These are phyloP conservation scores for Saccharomycopsis synnaedendra DNA, from an alignment of 805 yeast genomes.

Conservation along the genomic window DNA sequence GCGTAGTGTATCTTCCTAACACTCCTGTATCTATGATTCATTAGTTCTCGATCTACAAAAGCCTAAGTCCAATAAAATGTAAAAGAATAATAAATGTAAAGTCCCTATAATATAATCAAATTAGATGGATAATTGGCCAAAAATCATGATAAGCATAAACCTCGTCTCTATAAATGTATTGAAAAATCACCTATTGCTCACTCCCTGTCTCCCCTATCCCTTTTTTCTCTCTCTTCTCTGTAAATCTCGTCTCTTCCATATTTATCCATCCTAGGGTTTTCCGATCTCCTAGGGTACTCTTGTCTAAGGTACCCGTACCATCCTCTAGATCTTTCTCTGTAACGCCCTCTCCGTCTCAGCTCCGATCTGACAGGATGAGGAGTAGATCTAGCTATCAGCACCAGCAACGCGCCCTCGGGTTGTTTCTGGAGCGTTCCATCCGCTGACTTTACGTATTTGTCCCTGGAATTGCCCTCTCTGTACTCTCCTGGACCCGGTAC, in stretches of 20 bases:
- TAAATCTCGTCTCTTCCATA: constrained; percentile 6
- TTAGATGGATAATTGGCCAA: too few species aligned
- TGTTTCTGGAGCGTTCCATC: background rate
- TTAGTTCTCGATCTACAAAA: too few species aligned
- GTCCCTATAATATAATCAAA: too few species aligned
- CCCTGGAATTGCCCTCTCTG: background rate
- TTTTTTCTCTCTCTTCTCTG: too few species aligned
- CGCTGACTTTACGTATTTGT: constrained; percentile 3
- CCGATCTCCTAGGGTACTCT: background rate
- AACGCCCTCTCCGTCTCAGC: constrained; percentile 6
- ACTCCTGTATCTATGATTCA: too few species aligned
- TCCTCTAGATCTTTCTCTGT: constrained; percentile 10
- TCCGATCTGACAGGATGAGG: constrained; percentile 12
- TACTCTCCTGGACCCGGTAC: constrained; percentile 1
- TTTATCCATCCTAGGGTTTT: constrained; percentile 5
- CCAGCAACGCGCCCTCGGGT: constrained; percentile 12
- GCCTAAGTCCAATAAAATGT: too few species aligned
- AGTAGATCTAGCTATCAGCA: constrained; percentile 15
- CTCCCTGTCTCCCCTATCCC: too few species aligned
- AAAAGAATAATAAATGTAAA: too few species aligned
- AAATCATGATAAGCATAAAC: too few species aligned
- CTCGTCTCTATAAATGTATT: too few species aligned
- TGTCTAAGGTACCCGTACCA: constrained; percentile 9
- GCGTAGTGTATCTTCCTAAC: too few species aligned
- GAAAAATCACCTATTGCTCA: too few species aligned